Evolutionary conservation across 2,329 filamentous ascomycete species (phyloP).

Genomic region (Alternaria sp.): DNA sequence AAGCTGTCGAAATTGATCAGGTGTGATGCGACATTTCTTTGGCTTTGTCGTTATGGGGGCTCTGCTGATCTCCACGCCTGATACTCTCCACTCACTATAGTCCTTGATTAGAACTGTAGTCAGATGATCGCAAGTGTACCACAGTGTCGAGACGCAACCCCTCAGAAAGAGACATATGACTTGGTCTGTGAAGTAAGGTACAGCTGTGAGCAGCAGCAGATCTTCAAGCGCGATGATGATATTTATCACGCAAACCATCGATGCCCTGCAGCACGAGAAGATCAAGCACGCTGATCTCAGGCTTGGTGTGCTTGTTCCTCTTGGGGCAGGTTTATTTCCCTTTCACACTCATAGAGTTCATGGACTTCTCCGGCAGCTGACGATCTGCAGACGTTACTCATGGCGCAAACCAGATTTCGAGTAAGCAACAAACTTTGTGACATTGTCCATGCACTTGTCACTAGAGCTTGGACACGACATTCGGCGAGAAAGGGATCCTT

Average conservation of each 20-base stretch:
- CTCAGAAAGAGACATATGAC: background rate
- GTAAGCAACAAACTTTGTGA: background rate
- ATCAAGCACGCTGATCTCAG: background rate
- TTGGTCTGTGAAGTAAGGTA: background rate
- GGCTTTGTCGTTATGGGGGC: background rate
- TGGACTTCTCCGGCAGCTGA: background rate
- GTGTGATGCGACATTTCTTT: background rate
- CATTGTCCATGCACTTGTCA: background rate
- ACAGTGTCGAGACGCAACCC: background rate
- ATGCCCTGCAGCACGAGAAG: background rate
- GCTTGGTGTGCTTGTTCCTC: conserved; percentile 1
- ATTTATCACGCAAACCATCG: background rate
- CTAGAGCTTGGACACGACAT: background rate
- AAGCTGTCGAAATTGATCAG: background rate
- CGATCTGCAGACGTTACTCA: background rate
- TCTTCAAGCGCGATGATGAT: background rate
- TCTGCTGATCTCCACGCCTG: background rate
- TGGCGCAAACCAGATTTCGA: background rate
- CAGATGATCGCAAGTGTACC: background rate
- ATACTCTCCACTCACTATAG: background rate
- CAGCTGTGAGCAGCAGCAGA: background rate
- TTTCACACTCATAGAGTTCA: background rate
- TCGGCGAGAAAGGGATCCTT: background rate
- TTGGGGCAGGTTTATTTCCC: background rate
- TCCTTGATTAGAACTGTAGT: background rate